Evolutionary conservation across 805 yeast species (phyloP).

Genomic region (Candida nemodendra): DNA sequence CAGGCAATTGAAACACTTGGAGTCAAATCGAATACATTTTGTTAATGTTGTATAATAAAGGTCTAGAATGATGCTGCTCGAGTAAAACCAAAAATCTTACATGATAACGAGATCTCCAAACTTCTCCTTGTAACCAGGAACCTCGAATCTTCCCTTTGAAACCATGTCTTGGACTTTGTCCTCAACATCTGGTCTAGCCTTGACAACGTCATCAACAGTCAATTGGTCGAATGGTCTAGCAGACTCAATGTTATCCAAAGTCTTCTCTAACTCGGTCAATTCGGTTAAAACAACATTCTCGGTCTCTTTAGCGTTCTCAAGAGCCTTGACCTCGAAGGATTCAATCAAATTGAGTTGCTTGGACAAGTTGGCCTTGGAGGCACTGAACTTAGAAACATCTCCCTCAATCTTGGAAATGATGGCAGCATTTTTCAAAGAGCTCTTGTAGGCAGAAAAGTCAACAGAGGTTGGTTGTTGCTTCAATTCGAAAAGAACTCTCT

Average conservation of each 20-base stretch:
- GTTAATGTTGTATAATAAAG: neutral
- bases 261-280: conserved; percentile 78
- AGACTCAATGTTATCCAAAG: conserved; percentile 88
- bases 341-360: conserved; percentile 90
- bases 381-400: conserved; percentile 73
- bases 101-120: conserved; percentile 95
- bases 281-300: conserved; percentile 86
- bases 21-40: neutral
- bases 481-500: conserved; percentile 71
- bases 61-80: conserved; percentile 1
- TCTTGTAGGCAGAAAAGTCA: conserved; percentile 79
- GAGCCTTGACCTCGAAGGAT: conserved; percentile 91
- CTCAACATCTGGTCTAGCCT: conserved; percentile 97
- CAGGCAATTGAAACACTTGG: no score
- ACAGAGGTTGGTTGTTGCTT: conserved; percentile 71
- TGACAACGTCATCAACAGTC: conserved; percentile 90
- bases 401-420: conserved; percentile 79
- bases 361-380: conserved; percentile 80
- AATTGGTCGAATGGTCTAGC: conserved; percentile 98
- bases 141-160: conserved; percentile 95
- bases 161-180: conserved; percentile 94
- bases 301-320: conserved; percentile 92
- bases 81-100: conserved; percentile 38
- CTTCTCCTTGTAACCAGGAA: conserved; percentile 98
- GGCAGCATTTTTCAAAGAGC: conserved; percentile 74